These are phyloP conservation scores for Phlegmacium glaucopus DNA, from an alignment of 768 basidiomycete species.

Conservation along the genomic window DNA sequence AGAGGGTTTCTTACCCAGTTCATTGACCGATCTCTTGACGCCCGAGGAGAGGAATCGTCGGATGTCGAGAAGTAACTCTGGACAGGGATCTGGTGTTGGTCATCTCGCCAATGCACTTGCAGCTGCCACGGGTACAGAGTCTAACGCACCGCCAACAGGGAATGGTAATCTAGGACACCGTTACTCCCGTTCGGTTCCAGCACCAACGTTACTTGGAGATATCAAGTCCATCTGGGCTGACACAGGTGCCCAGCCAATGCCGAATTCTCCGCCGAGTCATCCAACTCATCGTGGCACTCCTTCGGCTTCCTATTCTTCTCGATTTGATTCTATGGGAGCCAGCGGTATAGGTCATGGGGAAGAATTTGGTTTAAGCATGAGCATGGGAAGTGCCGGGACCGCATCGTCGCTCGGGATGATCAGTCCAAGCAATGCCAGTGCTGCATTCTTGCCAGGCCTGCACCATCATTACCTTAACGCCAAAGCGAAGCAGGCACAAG, in stretches of 20 bases:
- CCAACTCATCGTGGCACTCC: constrained; percentile 41
- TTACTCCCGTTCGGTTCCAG: constrained; percentile 83
- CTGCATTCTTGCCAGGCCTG: constrained; percentile 74
- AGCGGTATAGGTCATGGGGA: constrained; percentile 11
- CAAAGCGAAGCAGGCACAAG: constrained; percentile 38
- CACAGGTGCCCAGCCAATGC: constrained; percentile 25
- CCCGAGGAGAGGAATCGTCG: constrained; percentile 82
- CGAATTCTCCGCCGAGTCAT: constrained; percentile 34
- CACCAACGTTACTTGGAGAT: constrained; percentile 70
- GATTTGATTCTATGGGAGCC: constrained; percentile 26
- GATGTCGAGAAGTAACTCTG: constrained; percentile 72
- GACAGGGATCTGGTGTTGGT: constrained; percentile 24
- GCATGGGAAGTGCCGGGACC: constrained; percentile 28
- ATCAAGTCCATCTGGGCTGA: constrained; percentile 83
- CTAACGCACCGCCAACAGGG: constrained; percentile 8
- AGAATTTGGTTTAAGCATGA: constrained; percentile 34
- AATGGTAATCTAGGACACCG: constrained; percentile 45
- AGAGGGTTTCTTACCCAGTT: constrained; percentile 88
- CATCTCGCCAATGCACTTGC: constrained; percentile 17
- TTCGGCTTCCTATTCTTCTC: constrained; percentile 52
- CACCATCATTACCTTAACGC: constrained; percentile 61
- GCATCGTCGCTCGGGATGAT: constrained; percentile 35
- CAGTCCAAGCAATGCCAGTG: constrained; percentile 75
- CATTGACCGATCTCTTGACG: constrained; percentile 84
- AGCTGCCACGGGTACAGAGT: constrained; percentile 1